A percentile compares a stretch with the other conserved stretches of the same genome.
Evolutionary conservation across 108 stramenopile species (phyloP).

Genomic region (Cyclotella choctawhatcheeana): DNA sequence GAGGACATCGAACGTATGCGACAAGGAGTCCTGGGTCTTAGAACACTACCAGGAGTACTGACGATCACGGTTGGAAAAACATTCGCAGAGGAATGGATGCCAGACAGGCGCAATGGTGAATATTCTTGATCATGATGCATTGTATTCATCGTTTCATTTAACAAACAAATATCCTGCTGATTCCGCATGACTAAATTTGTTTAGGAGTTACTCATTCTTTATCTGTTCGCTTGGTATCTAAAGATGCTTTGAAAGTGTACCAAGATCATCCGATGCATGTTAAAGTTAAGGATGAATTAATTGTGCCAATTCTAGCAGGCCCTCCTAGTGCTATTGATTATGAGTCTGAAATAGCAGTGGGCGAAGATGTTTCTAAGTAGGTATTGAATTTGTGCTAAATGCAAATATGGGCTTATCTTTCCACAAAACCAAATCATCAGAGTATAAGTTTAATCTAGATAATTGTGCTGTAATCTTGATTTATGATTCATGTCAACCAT

Average conservation of each 20-base stretch:
- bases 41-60: constrained; percentile 39
- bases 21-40: constrained; percentile 32
- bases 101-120: constrained; percentile 37
- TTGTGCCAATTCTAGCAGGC: constrained; percentile 29
- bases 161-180: neutral
- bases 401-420: neutral
- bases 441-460: neutral
- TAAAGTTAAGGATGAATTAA: constrained; percentile 24
- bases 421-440: neutral
- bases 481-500: neutral
- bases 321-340: constrained; percentile 44
- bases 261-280: constrained; percentile 47
- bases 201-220: constrained; percentile 36
- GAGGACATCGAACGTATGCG: constrained; percentile 26
- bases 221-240: constrained; percentile 27
- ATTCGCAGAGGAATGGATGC: constrained; percentile 53
- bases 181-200: neutral
- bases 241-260: constrained; percentile 38
- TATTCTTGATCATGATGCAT: too few species aligned
- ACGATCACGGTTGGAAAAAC: constrained; percentile 35
- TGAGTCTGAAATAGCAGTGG: constrained; percentile 31
- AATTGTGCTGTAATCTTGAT: neutral
- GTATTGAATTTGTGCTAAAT: neutral
- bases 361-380: constrained; percentile 9
- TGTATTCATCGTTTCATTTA: neutral